phyloP scores from a whole-genome alignment of 805 yeast genomes.

The Candida taoyuanica region DNA sequence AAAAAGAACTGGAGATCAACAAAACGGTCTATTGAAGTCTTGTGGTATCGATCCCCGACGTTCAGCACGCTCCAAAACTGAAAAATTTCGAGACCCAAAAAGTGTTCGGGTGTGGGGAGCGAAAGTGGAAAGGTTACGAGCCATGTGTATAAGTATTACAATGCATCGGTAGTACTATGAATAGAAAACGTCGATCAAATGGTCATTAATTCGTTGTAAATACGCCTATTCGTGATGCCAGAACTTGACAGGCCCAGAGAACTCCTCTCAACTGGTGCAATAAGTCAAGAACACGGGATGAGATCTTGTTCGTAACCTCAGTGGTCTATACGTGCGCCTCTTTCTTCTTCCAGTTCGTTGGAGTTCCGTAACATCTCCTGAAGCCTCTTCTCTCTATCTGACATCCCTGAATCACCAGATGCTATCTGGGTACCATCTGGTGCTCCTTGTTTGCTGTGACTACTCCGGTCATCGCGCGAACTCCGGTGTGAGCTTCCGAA shows the following conservation, averaged over 20 bases:
- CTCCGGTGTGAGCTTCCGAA: not conserved
- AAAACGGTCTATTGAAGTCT: too few relatives aligned
- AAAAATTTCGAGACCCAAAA: slow-evolving; percentile 6
- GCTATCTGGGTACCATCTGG: too few relatives aligned
- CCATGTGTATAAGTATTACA: slow-evolving; percentile 1
- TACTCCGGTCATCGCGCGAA: not conserved
- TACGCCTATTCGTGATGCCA: too few relatives aligned
- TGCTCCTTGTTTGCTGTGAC: too few relatives aligned
- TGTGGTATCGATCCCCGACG: slow-evolving; percentile 6
- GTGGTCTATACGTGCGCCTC: not conserved
- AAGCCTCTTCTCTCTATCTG: not conserved
- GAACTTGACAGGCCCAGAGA: too few relatives aligned
- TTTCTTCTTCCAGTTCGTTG: not conserved
- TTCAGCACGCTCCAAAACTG: slow-evolving; percentile 4
- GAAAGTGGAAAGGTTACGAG: slow-evolving; percentile 6
- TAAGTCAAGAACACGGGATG: not conserved
- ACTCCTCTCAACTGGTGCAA: not conserved
- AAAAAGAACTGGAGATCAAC: too few relatives aligned
- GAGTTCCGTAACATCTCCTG: not conserved
- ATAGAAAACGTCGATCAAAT: not conserved
- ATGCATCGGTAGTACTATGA: not conserved
- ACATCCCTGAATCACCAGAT: not conserved
- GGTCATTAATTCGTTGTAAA: not conserved
- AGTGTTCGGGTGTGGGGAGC: slow-evolving; percentile 6
- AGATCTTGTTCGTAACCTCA: not conserved